Conservation (phyloP, 2,329 filamentous ascomycete species). For the Cordyceps pruinosa region DNA sequence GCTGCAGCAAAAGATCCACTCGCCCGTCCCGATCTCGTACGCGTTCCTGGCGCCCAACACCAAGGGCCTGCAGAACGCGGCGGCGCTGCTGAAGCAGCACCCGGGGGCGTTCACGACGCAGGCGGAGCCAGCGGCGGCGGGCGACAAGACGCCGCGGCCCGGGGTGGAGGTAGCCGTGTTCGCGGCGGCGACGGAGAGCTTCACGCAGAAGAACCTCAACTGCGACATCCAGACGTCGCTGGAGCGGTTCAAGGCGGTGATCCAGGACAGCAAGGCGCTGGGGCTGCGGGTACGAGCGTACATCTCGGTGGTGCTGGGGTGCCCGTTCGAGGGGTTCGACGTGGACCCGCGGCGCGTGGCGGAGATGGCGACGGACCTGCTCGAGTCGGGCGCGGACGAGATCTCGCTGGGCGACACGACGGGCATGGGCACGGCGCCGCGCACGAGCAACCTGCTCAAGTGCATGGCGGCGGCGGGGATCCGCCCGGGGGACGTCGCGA, state of each 20-base stretch:
- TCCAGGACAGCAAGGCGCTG: conserved; percentile 56
- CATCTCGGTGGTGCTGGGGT: conserved; percentile 74
- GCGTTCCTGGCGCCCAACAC: conserved; percentile 75
- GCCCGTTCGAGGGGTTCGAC: conserved; percentile 64
- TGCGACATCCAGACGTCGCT: conserved; percentile 70
- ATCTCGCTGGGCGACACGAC: conserved; percentile 87
- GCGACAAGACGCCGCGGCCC: conserved; percentile 36
- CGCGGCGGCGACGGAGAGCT: conserved; percentile 73
- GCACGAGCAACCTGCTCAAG: conserved; percentile 57
- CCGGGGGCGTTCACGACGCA: conserved; percentile 44
- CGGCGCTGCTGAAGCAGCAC: conserved; percentile 45
- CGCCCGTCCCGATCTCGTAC: conserved; percentile 57
- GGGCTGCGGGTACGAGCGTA: conserved; percentile 69
- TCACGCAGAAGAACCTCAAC: conserved; percentile 77
- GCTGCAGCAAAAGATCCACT: conserved; percentile 48
- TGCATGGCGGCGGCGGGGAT: conserved; percentile 62
- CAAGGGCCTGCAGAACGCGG: conserved; percentile 62
- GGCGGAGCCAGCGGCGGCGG: conserved; percentile 32
- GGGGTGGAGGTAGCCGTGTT: conserved; percentile 71
- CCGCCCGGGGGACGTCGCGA: conserved; percentile 61
- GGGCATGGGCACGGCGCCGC: conserved; percentile 77
- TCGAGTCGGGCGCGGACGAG: conserved; percentile 86
- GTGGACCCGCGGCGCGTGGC: conserved; percentile 58
- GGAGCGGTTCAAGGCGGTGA: conserved; percentile 61
- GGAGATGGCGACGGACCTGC: conserved; percentile 59